These are phyloP conservation scores for Pittosporum tobira DNA, from an alignment of 129 eudicot genomes.

Conservation along the genomic window DNA sequence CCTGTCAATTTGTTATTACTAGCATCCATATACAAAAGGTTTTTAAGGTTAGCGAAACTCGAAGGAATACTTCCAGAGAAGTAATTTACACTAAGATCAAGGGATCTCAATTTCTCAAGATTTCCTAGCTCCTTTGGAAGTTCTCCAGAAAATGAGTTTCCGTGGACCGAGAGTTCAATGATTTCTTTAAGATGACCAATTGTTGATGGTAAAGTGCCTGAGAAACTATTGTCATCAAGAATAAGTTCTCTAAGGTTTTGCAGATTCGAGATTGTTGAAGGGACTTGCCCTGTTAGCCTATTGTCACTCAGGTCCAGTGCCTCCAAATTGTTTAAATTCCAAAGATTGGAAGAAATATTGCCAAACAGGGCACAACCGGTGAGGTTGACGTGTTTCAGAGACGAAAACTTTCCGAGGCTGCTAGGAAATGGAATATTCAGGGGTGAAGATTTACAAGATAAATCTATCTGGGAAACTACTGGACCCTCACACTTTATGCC, in stretches of 20 bases:
- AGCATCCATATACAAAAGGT: slow-evolving; percentile 49
- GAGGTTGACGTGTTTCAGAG: slow-evolving; percentile 59
- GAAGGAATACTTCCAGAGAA: slow-evolving; percentile 71
- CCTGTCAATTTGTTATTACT: slow-evolving; percentile 61
- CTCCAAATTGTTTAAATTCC: slow-evolving; percentile 51
- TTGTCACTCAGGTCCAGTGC: slow-evolving; percentile 63
- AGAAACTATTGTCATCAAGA: slow-evolving; percentile 62
- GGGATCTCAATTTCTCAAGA: slow-evolving; percentile 41
- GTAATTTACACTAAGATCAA: slow-evolving; percentile 57
- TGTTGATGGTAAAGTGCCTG: slow-evolving; percentile 56
- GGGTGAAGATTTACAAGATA: slow-evolving; percentile 39
- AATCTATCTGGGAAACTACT: slow-evolving; percentile 34
- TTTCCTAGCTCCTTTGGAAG: slow-evolving; percentile 69
- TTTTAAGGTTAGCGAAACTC: slow-evolving; percentile 47
- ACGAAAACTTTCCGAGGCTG: slow-evolving; percentile 32
- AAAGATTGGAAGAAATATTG: slow-evolving; percentile 37
- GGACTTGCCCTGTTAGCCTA: slow-evolving; percentile 42
- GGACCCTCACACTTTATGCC: slow-evolving; percentile 56
- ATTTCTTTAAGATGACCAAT: slow-evolving; percentile 56
- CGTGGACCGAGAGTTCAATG: slow-evolving; percentile 54
- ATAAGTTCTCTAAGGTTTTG: slow-evolving; percentile 42
- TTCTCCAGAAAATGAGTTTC: slow-evolving; percentile 59
- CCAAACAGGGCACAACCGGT: slow-evolving; percentile 66
- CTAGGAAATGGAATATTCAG: slow-evolving; percentile 56
- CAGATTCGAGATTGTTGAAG: slow-evolving; percentile 35